Conservation (phyloP, 768 basidiomycete genomes). For the Termitomyces sp. region DNA sequence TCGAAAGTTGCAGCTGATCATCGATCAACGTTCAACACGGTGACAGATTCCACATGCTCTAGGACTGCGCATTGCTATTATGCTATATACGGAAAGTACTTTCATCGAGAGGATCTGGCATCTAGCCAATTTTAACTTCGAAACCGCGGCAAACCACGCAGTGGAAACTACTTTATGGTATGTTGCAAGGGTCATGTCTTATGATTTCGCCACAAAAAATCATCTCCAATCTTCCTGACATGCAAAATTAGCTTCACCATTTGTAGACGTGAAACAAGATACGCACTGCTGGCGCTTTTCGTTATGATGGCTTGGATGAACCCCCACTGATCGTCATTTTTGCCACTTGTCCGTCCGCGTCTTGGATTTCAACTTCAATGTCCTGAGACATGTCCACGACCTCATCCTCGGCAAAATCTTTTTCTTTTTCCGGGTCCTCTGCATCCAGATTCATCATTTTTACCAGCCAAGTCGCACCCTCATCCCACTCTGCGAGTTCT, state of each 20-base stretch:
- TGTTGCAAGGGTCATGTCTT: too few relatives aligned
- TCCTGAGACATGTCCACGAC: constrained; percentile 34
- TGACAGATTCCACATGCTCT: too few relatives aligned
- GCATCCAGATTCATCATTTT: constrained; percentile 75
- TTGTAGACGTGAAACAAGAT: neutral
- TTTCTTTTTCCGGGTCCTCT: constrained; percentile 34
- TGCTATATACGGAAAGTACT: too few relatives aligned
- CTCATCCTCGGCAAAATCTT: constrained; percentile 36
- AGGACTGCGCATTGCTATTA: too few relatives aligned
- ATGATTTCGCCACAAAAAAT: neutral
- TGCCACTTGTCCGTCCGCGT: constrained; percentile 68
- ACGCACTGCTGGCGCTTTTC: neutral
- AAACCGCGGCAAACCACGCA: too few relatives aligned
- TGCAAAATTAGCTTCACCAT: neutral
- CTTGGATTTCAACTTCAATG: constrained; percentile 69
- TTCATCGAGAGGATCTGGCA: too few relatives aligned
- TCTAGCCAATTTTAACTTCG: too few relatives aligned
- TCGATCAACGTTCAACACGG: too few relatives aligned
- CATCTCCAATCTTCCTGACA: too few relatives aligned
- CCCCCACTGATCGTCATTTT: constrained; percentile 53
- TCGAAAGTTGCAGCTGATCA: too few relatives aligned
- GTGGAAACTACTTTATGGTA: too few relatives aligned
- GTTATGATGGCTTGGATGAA: constrained; percentile 7
- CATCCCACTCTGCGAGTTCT: constrained; percentile 77
- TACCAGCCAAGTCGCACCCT: constrained; percentile 81